Base-by-base conservation (phyloP, 108 stramenopile genomes). In the Bacterosira constricta region DNA sequence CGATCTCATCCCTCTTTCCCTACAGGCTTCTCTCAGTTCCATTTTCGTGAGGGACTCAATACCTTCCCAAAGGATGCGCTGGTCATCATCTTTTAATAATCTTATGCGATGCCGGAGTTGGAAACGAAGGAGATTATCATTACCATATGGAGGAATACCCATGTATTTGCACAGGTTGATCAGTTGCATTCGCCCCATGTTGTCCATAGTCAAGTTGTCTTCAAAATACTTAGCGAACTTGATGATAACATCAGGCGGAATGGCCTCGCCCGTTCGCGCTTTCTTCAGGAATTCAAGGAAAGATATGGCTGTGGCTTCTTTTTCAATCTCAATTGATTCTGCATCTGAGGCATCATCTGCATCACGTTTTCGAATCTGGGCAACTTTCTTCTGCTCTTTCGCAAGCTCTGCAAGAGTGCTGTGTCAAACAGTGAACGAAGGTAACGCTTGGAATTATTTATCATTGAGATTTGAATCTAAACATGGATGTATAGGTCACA, bases 141-240 rank as follows among this genome's bases (percentile, higher is more conserved):
- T 78, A 5, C 98, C 98, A 74, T 97, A 99, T 4, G 97, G 94
- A 27, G 89, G 71, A 23, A 99, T 84, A n/a, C 83, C 83, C 98
- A 99, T 98, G 83, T 97, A 99, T 46, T 81, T 84, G 78, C 90
- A 91, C 97, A 99, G 90, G 39, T 94, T 91, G 53, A 96, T 96
- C 38, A 99, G 88, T 71, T 98, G 97, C 89, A 96, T 92, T 36
- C 98, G 82, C 6, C 96, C 84, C 90, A 98, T 95, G 73, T 98
- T 98, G 87, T 97, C 97, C 60, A 98, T 76, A 27, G 97, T 99
- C 68, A 99, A 86, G 66, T 99, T 97, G 69, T 99, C 99, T 71
- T 93, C 81, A 47, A 98, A 96, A 66, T 91, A 91, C 25, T 79
- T 84, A 12, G 97, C 86, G 58, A 93, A 93, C 55, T 82, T 79